Evolutionary conservation across 345 rosid genomes (phyloP).

Genomic region (Citrus australasica): DNA sequence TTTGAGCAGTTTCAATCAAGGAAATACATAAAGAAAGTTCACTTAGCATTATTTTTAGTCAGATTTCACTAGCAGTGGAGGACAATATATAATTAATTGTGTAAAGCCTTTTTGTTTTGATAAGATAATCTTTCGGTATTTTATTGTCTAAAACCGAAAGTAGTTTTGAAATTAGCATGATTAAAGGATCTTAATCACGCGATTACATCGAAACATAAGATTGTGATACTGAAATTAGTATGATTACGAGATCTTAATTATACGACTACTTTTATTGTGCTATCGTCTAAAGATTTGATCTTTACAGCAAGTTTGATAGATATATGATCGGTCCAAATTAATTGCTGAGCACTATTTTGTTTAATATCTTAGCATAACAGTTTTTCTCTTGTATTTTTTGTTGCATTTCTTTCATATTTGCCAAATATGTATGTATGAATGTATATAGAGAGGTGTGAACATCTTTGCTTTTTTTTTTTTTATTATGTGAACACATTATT

Average conservation of each 20-base stretch:
- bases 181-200: conserved; percentile 8
- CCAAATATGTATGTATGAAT: too few species aligned
- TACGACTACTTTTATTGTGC: neutral
- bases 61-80: conserved; percentile 22
- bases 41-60: conserved; percentile 3
- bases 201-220: neutral
- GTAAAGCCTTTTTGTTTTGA: neutral
- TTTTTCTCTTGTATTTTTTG: too few species aligned
- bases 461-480: too few species aligned
- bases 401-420: neutral
- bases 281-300: neutral
- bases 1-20: neutral
- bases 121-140: conserved; percentile 8
- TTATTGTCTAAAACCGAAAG: neutral
- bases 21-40: neutral
- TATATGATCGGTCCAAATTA: neutral
- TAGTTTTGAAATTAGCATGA: neutral
- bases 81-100: neutral
- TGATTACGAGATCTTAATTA: conserved; percentile 4
- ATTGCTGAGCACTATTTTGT: neutral
- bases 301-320: neutral
- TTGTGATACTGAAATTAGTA: neutral
- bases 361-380: neutral
- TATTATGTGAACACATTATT: too few species aligned
- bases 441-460: too few species aligned